Percentiles rank a stretch among this genome's conserved stretches.
Conservation (phyloP, 2,329 filamentous ascomycete genomes). For the Colletotrichum cereale region DNA sequence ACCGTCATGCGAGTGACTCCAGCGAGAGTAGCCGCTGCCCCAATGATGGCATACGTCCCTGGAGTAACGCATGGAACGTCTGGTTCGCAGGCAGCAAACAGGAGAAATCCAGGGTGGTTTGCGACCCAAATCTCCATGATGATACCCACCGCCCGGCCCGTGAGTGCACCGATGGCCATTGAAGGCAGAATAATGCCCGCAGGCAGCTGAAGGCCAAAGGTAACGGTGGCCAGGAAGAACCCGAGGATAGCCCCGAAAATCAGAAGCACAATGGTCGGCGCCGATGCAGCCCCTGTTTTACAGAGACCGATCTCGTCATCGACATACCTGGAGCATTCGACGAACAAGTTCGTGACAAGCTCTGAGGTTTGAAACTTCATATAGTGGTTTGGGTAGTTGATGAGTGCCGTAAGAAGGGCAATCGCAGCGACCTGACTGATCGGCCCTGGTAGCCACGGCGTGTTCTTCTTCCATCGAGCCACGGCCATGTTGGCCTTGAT, state of each 20-base stretch:
- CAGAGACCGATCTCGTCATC: slow-evolving; percentile 94
- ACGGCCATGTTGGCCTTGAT: slow-evolving; percentile 94
- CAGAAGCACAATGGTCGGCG: slow-evolving; percentile 84
- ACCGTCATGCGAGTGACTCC: slow-evolving; percentile 97
- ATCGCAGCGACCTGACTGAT: slow-evolving; percentile 84
- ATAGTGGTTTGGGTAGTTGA: slow-evolving; percentile 97
- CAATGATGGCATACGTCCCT: slow-evolving; percentile 96
- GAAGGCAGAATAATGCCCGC: slow-evolving; percentile 96
- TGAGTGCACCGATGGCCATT: slow-evolving; percentile 93
- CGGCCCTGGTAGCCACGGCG: slow-evolving; percentile 76
- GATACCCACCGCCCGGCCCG: slow-evolving; percentile 89
- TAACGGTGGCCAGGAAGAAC: slow-evolving; percentile 86
- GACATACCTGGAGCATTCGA: slow-evolving; percentile 84
- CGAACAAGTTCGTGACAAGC: slow-evolving; percentile 90
- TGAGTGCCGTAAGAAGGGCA: slow-evolving; percentile 83
- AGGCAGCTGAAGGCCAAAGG: slow-evolving; percentile 94
- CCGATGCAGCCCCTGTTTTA: slow-evolving; percentile 85
- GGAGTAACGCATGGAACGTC: slow-evolving; percentile 91
- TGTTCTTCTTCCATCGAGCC: slow-evolving; percentile 81
- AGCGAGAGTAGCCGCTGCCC: slow-evolving; percentile 92
- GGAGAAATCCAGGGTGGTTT: slow-evolving; percentile 80
- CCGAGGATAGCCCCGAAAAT: slow-evolving; percentile 86
- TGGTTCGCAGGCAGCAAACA: slow-evolving; percentile 85
- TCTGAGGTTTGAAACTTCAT: slow-evolving; percentile 94
- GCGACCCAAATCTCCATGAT: slow-evolving; percentile 89